Percentiles rank a stretch among this genome's conserved stretches.
Evolutionary conservation across 768 basidiomycete genomes (phyloP).

Genomic region (Amanita rimosa): DNA sequence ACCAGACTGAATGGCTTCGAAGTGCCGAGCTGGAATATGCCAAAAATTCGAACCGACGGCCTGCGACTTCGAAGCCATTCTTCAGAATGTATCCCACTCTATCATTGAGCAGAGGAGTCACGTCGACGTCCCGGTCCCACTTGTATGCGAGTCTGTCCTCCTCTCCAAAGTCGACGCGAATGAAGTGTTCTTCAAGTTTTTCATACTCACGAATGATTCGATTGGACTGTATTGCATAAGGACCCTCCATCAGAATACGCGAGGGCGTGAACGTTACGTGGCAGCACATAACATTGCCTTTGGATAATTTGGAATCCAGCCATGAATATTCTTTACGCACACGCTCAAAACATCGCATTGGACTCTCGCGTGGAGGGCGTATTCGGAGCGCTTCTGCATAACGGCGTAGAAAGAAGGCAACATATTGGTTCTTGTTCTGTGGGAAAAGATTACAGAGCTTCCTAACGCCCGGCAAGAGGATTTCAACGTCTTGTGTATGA

Average conservation of each 20-base stretch:
- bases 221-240: conserved; percentile 67
- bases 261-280: conserved; percentile 74
- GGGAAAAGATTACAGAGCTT: conserved; percentile 22
- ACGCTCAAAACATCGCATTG: conserved; percentile 30
- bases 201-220: conserved; percentile 62
- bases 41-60: conserved; percentile 66
- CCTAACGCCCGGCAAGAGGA: conserved; percentile 33
- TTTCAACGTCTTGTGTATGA: conserved; percentile 43
- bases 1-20: conserved; percentile 78
- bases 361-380: conserved; percentile 26
- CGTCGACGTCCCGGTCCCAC: conserved; percentile 61
- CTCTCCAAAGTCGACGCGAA: conserved; percentile 79
- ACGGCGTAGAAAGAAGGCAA: conserved; percentile 40
- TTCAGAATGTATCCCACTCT: conserved; percentile 51
- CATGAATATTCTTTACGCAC: conserved; percentile 18
- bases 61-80: conserved; percentile 58
- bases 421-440: conserved; percentile 14
- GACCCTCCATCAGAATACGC: conserved; percentile 64
- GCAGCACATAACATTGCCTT: conserved; percentile 49
- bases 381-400: conserved; percentile 39
- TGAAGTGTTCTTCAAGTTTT: conserved; percentile 52
- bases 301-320: conserved; percentile 13
- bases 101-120: conserved; percentile 37
- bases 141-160: conserved; percentile 69
- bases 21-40: conserved; percentile 76